A percentile compares a stretch with the other conserved stretches of the same genome.
Evolutionary conservation across 176 grass and related monocot genomes (phyloP).

Genomic region (Zizania latifolia): DNA sequence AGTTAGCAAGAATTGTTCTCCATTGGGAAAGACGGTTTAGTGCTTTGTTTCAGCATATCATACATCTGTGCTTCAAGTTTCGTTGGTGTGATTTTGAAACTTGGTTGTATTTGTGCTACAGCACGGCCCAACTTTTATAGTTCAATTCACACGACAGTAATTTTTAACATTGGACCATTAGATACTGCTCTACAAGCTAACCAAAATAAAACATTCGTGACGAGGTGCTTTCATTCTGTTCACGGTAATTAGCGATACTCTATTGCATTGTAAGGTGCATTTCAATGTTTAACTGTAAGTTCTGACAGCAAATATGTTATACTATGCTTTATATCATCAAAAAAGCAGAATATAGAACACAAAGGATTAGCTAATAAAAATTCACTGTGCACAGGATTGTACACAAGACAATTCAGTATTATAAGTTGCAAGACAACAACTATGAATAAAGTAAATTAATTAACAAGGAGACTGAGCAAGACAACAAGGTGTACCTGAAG

Average conservation of each 20-base stretch:
- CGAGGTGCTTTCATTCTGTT: background rate
- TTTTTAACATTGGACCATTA: background rate
- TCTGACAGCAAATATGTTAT: slow-evolving; percentile 19
- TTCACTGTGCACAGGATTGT: background rate
- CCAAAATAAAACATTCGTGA: background rate
- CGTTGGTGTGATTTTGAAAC: background rate
- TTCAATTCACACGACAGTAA: background rate
- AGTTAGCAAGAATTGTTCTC: background rate
- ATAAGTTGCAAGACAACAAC: no score
- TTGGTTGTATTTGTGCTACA: background rate
- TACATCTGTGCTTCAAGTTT: background rate
- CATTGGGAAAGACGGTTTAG: background rate
- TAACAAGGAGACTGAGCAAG: background rate
- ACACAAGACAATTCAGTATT: no score
- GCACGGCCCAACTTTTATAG: background rate
- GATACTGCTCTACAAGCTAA: background rate
- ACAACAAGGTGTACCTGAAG: slow-evolving; percentile 56
- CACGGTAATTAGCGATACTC: background rate
- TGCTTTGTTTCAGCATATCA: background rate
- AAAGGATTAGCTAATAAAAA: background rate
- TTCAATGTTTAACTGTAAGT: slow-evolving; percentile 2
- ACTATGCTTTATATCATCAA: slow-evolving; percentile 5
- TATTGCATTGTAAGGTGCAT: background rate
- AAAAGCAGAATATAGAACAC: background rate
- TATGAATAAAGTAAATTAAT: background rate